Base-by-base conservation (phyloP, 1,139 yeast genomes). In the Magnusiomyces ingens region DNA sequence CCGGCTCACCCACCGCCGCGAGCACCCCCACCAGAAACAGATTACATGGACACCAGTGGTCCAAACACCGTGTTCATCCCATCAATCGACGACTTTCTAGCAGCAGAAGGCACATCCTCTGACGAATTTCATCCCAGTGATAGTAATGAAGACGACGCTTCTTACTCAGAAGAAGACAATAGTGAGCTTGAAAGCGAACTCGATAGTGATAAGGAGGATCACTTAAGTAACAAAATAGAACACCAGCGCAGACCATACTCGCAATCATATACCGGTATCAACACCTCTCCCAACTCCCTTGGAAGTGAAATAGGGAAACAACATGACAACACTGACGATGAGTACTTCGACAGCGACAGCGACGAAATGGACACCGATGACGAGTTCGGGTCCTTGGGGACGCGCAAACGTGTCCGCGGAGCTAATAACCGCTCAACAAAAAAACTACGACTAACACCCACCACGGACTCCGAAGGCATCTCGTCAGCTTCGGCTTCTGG, bases 61-160 rank as follows among this genome's bases (percentile, higher is more conserved):
- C 57, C 62, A 2, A 49, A 54, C 43, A 60, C 62, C 1, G 57
- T 62, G 11, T 62, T 57, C 53, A 62, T 63, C 47, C 60, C 63
- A 1, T 61, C 64, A 3, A 59, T 63, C 35, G 66, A 63, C 50
- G 58, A 54, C 32, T 62, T 61, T 51, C 51, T 60, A 18, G 52
- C 48, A 10, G 40, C 13, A 2, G 45, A 41, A 35, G 41, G 29
- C 12, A 15, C 40, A 6, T 36, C 40, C 17, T 12, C n/a, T 6
- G 40, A 36, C 40, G 40, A 36, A 36, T 13, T 13, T 4, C n/a
- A 36, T n/a, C 11, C 40, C 3, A 13, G 12, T 18, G 13, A 8
- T 10, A 12, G 11, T 18, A 43, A 22, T 26, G 40, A 17, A 6
- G 29, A 41, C 11, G 18, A 22, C 10, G 41, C 12, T 19, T 19